Evolutionary conservation across 2,329 filamentous ascomycete genomes (phyloP).

Genomic region (Lecanoromycetidae sp.): DNA sequence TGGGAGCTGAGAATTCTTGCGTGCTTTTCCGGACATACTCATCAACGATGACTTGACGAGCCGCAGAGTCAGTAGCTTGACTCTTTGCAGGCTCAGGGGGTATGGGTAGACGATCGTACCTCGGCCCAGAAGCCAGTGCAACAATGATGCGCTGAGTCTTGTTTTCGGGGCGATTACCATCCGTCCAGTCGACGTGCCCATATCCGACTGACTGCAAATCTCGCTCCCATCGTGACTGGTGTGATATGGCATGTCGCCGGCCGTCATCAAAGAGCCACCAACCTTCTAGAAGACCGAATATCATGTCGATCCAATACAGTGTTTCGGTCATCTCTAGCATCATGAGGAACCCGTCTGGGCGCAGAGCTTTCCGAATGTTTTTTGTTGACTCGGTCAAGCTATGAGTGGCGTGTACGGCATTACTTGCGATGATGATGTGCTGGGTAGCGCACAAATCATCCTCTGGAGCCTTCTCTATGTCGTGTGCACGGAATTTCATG

Average conservation of each 20-base stretch:
- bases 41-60: conserved; percentile 1
- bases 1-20: not conserved
- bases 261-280: conserved; percentile 28
- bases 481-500: conserved; percentile 20
- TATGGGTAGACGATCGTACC: conserved; percentile 1
- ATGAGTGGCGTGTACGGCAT: conserved; percentile 27
- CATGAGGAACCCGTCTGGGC: conserved; percentile 22
- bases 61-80: not conserved
- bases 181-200: conserved; percentile 9
- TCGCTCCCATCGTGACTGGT: not conserved
- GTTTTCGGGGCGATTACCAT: not conserved
- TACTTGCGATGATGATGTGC: conserved; percentile 27
- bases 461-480: conserved; percentile 24
- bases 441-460: conserved; percentile 20
- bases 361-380: conserved; percentile 18
- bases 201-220: conserved; percentile 23
- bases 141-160: not conserved
- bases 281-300: conserved; percentile 29
- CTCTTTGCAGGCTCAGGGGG: not conserved
- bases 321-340: conserved; percentile 25
- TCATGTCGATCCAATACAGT: conserved; percentile 25
- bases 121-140: conserved; percentile 19
- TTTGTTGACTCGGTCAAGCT: conserved; percentile 9
- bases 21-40: not conserved
- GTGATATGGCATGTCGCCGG: conserved; percentile 15